Conservation (phyloP, 1,284 basidiomycete species). For the Laetiporus sulphureus region DNA sequence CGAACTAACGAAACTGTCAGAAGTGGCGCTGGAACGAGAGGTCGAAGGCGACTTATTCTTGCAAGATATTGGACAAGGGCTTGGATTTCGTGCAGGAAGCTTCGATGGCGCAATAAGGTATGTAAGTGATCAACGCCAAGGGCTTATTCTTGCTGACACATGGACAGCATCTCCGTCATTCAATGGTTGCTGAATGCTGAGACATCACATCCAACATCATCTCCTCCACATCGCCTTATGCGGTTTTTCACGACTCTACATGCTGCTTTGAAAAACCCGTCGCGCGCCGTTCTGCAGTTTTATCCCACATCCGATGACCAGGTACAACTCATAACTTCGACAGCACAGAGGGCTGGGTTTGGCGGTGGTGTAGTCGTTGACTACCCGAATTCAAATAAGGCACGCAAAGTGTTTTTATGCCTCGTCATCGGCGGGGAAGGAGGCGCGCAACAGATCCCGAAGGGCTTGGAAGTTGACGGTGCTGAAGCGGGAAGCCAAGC, state of each 20-base stretch:
- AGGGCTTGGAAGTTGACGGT: conserved; percentile 68
- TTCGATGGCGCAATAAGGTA: conserved; percentile 98
- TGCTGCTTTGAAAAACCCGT: conserved; percentile 86
- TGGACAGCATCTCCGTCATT: conserved; percentile 85
- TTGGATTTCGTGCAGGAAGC: conserved; percentile 91
- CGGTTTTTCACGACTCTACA: conserved; percentile 98
- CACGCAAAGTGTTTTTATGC: conserved; percentile 87
- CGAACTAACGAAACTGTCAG: conserved; percentile 32
- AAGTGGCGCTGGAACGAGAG: conserved; percentile 90
- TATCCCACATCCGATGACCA: conserved; percentile 96
- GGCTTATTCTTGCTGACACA: not conserved
- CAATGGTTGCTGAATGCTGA: conserved; percentile 99
- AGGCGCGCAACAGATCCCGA: conserved; percentile 54
- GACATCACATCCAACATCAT: conserved; percentile 83
- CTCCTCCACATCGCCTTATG: conserved; percentile 86
- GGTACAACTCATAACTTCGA: conserved; percentile 89
- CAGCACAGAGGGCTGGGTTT: conserved; percentile 93
- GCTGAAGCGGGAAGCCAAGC: conserved; percentile 42
- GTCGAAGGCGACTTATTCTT: conserved; percentile 91
- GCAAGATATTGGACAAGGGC: conserved; percentile 90
- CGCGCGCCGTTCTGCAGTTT: conserved; percentile 92
- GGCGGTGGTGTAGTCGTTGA: conserved; percentile 97
- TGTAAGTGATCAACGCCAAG: conserved; percentile 11
- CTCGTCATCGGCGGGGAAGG: conserved; percentile 79
- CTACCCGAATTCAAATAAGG: conserved; percentile 94